A percentile compares a stretch with the other conserved stretches of the same genome.
These are phyloP conservation scores for Didymella segeticola DNA, from an alignment of 2,329 filamentous ascomycete species.

Conservation along the genomic window DNA sequence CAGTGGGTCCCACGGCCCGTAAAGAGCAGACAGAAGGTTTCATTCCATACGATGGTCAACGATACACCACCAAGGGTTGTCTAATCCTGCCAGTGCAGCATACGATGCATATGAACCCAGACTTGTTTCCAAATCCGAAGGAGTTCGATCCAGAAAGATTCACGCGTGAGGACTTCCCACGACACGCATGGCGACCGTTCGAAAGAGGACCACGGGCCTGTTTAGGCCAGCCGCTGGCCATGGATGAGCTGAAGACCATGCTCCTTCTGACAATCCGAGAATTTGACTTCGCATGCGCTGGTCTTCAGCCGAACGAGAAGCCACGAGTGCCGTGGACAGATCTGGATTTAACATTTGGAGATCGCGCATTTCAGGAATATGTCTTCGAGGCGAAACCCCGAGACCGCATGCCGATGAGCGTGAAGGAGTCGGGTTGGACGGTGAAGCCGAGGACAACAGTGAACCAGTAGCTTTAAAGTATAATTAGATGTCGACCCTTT, in stretches of 20 bases:
- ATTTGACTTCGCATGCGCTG: constrained; percentile 55
- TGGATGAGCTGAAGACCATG: constrained; percentile 60
- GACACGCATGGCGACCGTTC: constrained; percentile 63
- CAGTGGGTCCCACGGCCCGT: constrained; percentile 57
- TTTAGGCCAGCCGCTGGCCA: constrained; percentile 64
- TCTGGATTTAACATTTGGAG: constrained; percentile 38
- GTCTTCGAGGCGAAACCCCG: constrained; percentile 42
- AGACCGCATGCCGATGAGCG: constrained; percentile 42
- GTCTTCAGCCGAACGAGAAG: constrained; percentile 36
- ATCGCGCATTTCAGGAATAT: constrained; percentile 41
- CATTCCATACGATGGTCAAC: constrained; percentile 48
- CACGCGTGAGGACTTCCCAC: constrained; percentile 49
- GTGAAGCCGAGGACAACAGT: neutral
- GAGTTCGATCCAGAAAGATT: constrained; percentile 47
- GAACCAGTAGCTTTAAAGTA: neutral
- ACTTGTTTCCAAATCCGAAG: constrained; percentile 34
- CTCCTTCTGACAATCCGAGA: constrained; percentile 58
- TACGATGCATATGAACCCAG: constrained; percentile 43
- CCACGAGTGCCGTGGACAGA: constrained; percentile 35
- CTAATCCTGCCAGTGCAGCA: constrained; percentile 53
- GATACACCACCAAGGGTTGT: constrained; percentile 54
- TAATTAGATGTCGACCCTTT: neutral
- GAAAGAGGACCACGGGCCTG: constrained; percentile 63
- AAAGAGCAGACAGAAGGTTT: constrained; percentile 45
- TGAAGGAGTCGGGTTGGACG: constrained; percentile 28